Percentiles rank a stretch among this genome's conserved stretches.
phyloP scores from a whole-genome alignment of 2,329 filamentous ascomycete genomes.

The Paracorniculantispora psalliotae region DNA sequence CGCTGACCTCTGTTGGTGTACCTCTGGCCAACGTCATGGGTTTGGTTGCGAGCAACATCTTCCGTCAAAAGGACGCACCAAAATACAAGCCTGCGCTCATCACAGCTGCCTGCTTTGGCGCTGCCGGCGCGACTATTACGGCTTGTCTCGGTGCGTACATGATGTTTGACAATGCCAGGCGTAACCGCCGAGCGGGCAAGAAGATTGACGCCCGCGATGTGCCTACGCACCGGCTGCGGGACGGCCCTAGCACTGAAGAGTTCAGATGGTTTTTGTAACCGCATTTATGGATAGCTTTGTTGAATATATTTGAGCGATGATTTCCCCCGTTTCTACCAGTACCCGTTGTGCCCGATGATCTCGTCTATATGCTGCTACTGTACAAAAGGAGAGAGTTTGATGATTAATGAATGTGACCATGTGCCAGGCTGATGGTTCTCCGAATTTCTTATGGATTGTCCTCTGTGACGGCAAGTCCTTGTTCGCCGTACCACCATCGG shows the following conservation, averaged over 20 bases:
- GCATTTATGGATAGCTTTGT: not conserved
- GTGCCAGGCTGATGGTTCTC: not conserved
- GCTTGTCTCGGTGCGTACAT: slow-evolving; percentile 55
- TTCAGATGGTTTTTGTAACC: slow-evolving; percentile 47
- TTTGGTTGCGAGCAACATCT: slow-evolving; percentile 64
- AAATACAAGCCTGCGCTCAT: slow-evolving; percentile 62
- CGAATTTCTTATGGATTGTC: not conserved
- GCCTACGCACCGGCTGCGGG: slow-evolving; percentile 44
- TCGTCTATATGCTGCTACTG: not conserved
- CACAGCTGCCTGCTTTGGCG: slow-evolving; percentile 62
- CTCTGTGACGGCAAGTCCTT: not conserved
- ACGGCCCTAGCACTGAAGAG: slow-evolving; percentile 41
- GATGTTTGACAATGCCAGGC: slow-evolving; percentile 48
- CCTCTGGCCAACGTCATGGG: slow-evolving; percentile 75
- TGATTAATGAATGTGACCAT: not conserved
- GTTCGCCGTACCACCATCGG: slow-evolving; percentile 23
- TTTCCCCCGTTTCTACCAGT: not conserved
- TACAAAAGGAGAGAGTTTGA: not conserved
- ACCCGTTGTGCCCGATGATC: not conserved
- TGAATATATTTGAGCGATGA: slow-evolving; percentile 6
- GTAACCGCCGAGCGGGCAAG: slow-evolving; percentile 48
- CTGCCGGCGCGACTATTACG: slow-evolving; percentile 51
- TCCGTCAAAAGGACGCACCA: slow-evolving; percentile 57
- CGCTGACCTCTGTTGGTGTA: slow-evolving; percentile 67
- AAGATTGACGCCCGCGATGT: slow-evolving; percentile 42